Percentiles rank a stretch among this genome's conserved stretches.
phyloP scores from a whole-genome alignment of 2,329 filamentous ascomycete species.

The Massarina eburnea region DNA sequence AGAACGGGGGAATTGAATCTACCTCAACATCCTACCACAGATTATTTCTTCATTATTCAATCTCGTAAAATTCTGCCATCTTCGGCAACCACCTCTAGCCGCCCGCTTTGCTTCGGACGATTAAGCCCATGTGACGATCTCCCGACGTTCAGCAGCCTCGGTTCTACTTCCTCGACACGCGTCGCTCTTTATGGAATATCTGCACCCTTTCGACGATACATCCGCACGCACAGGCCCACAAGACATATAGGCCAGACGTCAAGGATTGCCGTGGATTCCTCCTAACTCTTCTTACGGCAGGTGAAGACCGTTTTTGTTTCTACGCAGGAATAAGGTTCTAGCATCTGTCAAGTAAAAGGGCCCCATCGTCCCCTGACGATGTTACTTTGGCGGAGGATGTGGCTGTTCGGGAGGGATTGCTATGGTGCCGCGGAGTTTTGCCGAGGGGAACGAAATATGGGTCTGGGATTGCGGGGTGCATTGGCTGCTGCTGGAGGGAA shows the following conservation, averaged over 20 bases:
- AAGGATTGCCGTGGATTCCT: conserved; percentile 11
- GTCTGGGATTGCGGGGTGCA: conserved; percentile 22
- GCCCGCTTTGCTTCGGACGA: not conserved
- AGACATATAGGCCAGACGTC: not conserved
- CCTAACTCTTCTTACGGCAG: conserved; percentile 7
- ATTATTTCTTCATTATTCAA: not conserved
- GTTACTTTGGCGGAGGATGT: too few species aligned
- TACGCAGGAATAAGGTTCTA: conserved; percentile 2
- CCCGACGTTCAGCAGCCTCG: not conserved
- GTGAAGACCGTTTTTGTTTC: not conserved
- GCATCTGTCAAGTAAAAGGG: not conserved
- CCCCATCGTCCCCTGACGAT: too few species aligned
- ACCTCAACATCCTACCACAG: not conserved
- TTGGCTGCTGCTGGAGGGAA: conserved; percentile 20
- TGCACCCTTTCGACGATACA: not conserved
- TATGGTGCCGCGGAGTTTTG: conserved; percentile 1
- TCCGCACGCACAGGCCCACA: not conserved
- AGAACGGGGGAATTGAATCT: conserved; percentile 5
- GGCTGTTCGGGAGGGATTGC: too few species aligned
- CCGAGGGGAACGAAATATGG: conserved; percentile 4
- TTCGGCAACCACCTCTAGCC: not conserved
- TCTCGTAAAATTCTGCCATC: not conserved
- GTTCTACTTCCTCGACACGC: not conserved
- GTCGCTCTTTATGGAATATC: not conserved
- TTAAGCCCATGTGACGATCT: not conserved